Evolutionary conservation across 441 rosid genomes (phyloP).

Genomic region (Hypseocharis bilobata): DNA sequence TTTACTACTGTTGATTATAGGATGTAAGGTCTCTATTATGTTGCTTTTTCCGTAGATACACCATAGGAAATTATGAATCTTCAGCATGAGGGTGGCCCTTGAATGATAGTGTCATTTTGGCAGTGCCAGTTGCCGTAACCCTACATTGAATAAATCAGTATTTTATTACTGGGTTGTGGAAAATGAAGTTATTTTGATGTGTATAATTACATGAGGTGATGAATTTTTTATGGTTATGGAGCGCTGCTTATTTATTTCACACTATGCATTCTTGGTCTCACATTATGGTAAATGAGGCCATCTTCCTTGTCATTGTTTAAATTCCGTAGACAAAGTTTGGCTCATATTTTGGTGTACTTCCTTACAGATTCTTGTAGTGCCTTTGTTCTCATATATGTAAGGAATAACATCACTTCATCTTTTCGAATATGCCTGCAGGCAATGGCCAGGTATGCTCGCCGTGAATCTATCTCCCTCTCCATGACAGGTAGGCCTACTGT

Average conservation of each 20-base stretch:
- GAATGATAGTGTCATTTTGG: not conserved
- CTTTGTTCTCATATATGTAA: not conserved
- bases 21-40: not conserved
- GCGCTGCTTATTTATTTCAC: not conserved
- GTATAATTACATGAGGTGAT: not conserved
- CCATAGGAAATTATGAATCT: not conserved
- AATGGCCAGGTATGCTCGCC: conserved; percentile 78
- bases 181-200: not conserved
- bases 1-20: conserved; percentile 1
- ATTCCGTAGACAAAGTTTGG: not conserved
- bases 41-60: not conserved
- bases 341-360: not conserved
- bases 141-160: not conserved
- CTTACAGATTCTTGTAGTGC: not conserved
- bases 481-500: conserved; percentile 46
- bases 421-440: conserved; percentile 46
- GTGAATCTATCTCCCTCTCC: conserved; percentile 63
- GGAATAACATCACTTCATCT: conserved; percentile 7
- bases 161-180: not conserved
- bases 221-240: not conserved
- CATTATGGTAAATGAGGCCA: not conserved
- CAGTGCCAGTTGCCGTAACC: not conserved
- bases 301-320: not conserved
- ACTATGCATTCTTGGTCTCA: not conserved
- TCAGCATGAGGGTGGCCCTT: not conserved